Percentiles rank a stretch among this genome's conserved stretches.
Evolutionary conservation across 164 flowering plant species (phyloP).

Genomic region (Santalum album): DNA sequence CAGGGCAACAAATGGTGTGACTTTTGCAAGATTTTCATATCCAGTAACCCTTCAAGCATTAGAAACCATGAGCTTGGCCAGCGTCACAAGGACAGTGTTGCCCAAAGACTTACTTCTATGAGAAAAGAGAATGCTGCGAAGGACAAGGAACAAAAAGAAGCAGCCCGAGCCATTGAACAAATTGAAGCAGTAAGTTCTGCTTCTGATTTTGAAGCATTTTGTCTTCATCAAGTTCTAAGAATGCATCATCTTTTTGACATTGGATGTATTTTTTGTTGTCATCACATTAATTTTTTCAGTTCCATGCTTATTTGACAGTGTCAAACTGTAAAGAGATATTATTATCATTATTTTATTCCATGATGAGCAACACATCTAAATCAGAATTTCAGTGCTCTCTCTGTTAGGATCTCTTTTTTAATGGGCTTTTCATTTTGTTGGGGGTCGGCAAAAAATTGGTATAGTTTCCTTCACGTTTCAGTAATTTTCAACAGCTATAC

Average conservation of each 20-base stretch:
- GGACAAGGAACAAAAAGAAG: slow-evolving; percentile 72
- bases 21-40: slow-evolving; percentile 83
- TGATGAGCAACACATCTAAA: too few relatives aligned
- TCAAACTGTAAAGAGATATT: too few relatives aligned
- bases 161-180: slow-evolving; percentile 67
- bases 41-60: slow-evolving; percentile 80
- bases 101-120: slow-evolving; percentile 61
- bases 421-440: too few relatives aligned
- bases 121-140: slow-evolving; percentile 65
- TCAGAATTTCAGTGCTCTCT: too few relatives aligned
- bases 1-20: slow-evolving; percentile 99
- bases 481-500: too few relatives aligned
- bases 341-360: too few relatives aligned
- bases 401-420: too few relatives aligned
- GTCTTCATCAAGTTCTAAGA: background rate
- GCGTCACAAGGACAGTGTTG: slow-evolving; percentile 83
- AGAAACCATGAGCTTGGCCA: slow-evolving; percentile 91
- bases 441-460: too few relatives aligned
- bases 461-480: too few relatives aligned
- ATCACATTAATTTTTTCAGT: too few relatives aligned
- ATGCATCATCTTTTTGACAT: background rate
- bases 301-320: too few relatives aligned
- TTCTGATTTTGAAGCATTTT: background rate
- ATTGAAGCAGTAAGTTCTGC: slow-evolving; percentile 77
- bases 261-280: background rate